These are phyloP conservation scores for Maudiozyma turicensis DNA, from an alignment of 805 yeast species.

Conservation along the genomic window DNA sequence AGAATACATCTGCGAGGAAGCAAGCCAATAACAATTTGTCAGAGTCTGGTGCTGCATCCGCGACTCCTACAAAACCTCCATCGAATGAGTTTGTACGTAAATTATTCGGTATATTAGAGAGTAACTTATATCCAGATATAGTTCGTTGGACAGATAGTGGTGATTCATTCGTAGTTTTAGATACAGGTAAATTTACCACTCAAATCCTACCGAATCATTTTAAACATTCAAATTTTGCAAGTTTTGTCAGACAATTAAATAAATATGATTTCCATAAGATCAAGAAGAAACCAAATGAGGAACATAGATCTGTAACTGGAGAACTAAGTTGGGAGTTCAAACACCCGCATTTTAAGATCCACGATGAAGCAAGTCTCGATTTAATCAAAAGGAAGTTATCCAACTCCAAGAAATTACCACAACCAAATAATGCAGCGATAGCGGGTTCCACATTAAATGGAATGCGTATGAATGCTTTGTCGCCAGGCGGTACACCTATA, in stretches of 20 bases:
- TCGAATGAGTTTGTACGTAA: constrained; percentile 77
- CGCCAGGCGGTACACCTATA: constrained; percentile 5
- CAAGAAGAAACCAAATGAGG: constrained; percentile 58
- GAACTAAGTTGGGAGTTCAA: constrained; percentile 90
- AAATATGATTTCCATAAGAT: constrained; percentile 97
- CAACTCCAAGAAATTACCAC: constrained; percentile 34
- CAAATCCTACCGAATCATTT: constrained; percentile 85
- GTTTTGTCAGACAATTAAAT: constrained; percentile 90
- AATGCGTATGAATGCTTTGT: neutral
- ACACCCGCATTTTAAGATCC: constrained; percentile 77
- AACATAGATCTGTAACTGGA: constrained; percentile 46
- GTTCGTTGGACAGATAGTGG: constrained; percentile 86
- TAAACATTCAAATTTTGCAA: constrained; percentile 89
- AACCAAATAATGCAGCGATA: neutral
- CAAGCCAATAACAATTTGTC: too few species aligned
- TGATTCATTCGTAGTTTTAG: constrained; percentile 78
- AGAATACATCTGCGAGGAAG: too few species aligned
- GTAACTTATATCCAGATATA: constrained; percentile 59
- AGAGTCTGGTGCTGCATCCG: neutral
- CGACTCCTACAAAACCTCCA: constrained; percentile 18
- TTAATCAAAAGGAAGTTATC: constrained; percentile 81
- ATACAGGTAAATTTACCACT: constrained; percentile 83
- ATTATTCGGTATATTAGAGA: constrained; percentile 75
- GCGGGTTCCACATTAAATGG: neutral
- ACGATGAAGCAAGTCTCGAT: constrained; percentile 71